These are phyloP conservation scores for Apiospora sp. DNA, from an alignment of 2,329 filamentous ascomycete genomes.

Conservation along the genomic window DNA sequence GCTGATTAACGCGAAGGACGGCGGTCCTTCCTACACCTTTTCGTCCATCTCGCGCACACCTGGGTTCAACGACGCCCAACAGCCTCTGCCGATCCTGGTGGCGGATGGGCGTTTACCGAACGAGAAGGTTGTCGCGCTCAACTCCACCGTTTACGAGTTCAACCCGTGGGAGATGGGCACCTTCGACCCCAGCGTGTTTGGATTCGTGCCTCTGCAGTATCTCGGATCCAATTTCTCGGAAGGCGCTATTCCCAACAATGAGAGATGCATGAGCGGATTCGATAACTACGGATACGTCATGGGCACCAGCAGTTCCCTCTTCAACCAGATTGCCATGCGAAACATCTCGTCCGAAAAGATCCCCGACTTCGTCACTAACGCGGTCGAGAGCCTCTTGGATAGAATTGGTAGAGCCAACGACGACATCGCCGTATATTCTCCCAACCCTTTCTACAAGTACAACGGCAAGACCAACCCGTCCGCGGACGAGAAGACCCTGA, in stretches of 20 bases:
- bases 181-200: constrained; percentile 76
- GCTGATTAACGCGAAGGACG: constrained; percentile 71
- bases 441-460: constrained; percentile 79
- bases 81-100: constrained; percentile 78
- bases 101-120: constrained; percentile 72
- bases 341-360: constrained; percentile 60
- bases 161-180: constrained; percentile 83
- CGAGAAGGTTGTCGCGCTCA: constrained; percentile 68
- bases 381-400: constrained; percentile 60
- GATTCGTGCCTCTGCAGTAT: constrained; percentile 75
- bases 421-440: constrained; percentile 77
- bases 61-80: constrained; percentile 68
- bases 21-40: constrained; percentile 75
- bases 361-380: constrained; percentile 58
- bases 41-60: constrained; percentile 72
- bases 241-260: constrained; percentile 63
- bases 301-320: constrained; percentile 85
- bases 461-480: constrained; percentile 66
- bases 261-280: constrained; percentile 77
- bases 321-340: constrained; percentile 78
- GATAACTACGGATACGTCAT: constrained; percentile 86
- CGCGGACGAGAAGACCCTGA: constrained; percentile 61
- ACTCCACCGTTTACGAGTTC: constrained; percentile 80
- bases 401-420: constrained; percentile 65
- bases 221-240: constrained; percentile 76